phyloP scores from a whole-genome alignment of 73 alveolate species.

The Symbiodinium pilosum region DNA sequence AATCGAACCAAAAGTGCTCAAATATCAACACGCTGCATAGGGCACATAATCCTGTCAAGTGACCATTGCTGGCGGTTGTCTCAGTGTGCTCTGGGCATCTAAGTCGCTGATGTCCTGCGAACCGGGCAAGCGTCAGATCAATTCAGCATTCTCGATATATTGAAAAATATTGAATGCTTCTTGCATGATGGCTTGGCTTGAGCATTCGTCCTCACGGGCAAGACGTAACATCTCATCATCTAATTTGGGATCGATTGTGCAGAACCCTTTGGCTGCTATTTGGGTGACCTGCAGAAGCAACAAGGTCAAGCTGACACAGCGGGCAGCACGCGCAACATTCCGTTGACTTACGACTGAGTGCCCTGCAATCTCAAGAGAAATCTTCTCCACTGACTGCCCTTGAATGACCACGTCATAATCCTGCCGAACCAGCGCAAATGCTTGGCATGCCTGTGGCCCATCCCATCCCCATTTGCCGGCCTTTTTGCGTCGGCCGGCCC shows the following conservation, averaged over 20 bases:
- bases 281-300: constrained; percentile 42
- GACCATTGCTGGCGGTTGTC: constrained; percentile 84
- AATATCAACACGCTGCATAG: no score
- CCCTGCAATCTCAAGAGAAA: constrained; percentile 29
- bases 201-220: constrained; percentile 56
- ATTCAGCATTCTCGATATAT: no score
- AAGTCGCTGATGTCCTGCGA: constrained; percentile 47
- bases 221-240: constrained; percentile 62
- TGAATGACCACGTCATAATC: constrained; percentile 77
- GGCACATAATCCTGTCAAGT: neutral
- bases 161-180: neutral
- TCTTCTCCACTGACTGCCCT: constrained; percentile 63
- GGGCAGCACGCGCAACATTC: neutral
- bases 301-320: no score
- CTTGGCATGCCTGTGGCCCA: neutral
- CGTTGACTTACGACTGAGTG: neutral
- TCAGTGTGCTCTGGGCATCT: constrained; percentile 52
- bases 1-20: no score
- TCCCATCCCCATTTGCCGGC: neutral
- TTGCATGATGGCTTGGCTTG: neutral
- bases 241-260: constrained; percentile 68
- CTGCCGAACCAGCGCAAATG: neutral
- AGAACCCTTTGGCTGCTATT: constrained; percentile 77
- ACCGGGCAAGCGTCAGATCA: neutral
- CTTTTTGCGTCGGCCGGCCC: neutral